These are phyloP conservation scores for Spathaspora arborariae DNA, from an alignment of 805 yeast genomes.

Conservation along the genomic window DNA sequence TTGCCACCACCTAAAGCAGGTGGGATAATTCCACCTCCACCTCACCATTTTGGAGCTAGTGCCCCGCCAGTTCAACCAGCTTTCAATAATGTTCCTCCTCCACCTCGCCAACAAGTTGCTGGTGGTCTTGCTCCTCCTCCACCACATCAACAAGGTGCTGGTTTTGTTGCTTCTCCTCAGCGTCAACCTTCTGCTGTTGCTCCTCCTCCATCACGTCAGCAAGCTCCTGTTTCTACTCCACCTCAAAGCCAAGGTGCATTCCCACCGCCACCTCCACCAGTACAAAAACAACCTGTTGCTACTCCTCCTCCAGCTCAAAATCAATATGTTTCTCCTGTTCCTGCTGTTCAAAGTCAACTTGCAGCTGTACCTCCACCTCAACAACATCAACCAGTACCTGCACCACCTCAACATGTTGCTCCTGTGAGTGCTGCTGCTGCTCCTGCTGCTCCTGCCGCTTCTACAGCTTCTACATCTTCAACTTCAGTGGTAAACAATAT, in stretches of 20 bases:
- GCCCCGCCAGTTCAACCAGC: slow-evolving; percentile 4
- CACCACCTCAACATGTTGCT: slow-evolving; percentile 7
- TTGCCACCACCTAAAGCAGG: too few species aligned
- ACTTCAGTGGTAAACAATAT: slow-evolving; percentile 12
- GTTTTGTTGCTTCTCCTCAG: slow-evolving; percentile 14
- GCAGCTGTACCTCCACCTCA: slow-evolving; percentile 2
- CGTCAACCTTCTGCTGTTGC: slow-evolving; percentile 16
- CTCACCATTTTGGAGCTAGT: slow-evolving; percentile 4
- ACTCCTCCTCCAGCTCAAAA: background rate
- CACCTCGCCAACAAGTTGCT: slow-evolving; percentile 8
- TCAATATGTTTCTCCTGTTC: background rate
- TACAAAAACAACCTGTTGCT: background rate
- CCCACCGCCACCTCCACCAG: slow-evolving; percentile 3
- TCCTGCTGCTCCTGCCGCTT: slow-evolving; percentile 22
- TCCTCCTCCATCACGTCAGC: slow-evolving; percentile 20
- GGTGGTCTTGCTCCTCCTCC: slow-evolving; percentile 4
- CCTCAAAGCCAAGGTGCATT: background rate
- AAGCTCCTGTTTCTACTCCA: slow-evolving; percentile 9
- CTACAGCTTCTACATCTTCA: slow-evolving; percentile 22
- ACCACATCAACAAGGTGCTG: slow-evolving; percentile 7
- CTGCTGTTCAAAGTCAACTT: background rate
- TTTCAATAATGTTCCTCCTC: slow-evolving; percentile 1
- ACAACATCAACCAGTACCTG: slow-evolving; percentile 7
- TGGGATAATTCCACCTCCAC: slow-evolving; percentile 19
- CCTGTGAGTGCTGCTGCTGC: slow-evolving; percentile 10